These are phyloP conservation scores for Suillus occidentalis DNA, from an alignment of 768 basidiomycete species.

Conservation along the genomic window DNA sequence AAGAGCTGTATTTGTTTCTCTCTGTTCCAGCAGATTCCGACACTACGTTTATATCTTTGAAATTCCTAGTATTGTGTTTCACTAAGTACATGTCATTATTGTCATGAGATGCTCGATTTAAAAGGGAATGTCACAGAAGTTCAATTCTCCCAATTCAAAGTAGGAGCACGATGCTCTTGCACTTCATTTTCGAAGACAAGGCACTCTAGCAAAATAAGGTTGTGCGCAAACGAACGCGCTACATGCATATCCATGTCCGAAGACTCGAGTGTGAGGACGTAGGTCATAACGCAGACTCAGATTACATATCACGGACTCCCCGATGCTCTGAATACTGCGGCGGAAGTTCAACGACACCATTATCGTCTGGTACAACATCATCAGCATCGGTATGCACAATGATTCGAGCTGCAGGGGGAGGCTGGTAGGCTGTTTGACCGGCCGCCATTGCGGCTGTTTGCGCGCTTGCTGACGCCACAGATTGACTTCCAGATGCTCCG, in stretches of 20 bases:
- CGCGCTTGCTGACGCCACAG: constrained; percentile 39
- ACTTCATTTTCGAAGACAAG: neutral
- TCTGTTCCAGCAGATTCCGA: neutral
- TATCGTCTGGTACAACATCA: constrained; percentile 45
- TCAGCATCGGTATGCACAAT: constrained; percentile 71
- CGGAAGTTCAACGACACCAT: constrained; percentile 70
- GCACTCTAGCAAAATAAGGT: neutral
- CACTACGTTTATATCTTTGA: neutral
- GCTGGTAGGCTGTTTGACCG: constrained; percentile 38
- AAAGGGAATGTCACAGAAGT: neutral
- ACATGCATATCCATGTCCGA: neutral
- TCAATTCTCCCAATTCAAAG: neutral
- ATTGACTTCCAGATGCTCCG: constrained; percentile 19
- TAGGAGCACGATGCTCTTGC: neutral
- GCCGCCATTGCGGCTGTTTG: constrained; percentile 53
- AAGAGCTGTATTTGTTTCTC: neutral
- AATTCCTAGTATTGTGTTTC: neutral
- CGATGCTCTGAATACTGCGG: constrained; percentile 66
- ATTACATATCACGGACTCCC: constrained; percentile 9
- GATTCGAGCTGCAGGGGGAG: constrained; percentile 50
- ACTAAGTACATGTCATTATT: neutral
- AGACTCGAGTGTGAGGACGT: neutral
- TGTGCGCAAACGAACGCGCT: neutral
- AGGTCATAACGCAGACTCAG: neutral
- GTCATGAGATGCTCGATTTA: neutral